Evolutionary conservation across 768 basidiomycete genomes (phyloP), one percentile per base, ranked within the genome.

Genomic region (Sistotremastrum suecicum): DNA sequence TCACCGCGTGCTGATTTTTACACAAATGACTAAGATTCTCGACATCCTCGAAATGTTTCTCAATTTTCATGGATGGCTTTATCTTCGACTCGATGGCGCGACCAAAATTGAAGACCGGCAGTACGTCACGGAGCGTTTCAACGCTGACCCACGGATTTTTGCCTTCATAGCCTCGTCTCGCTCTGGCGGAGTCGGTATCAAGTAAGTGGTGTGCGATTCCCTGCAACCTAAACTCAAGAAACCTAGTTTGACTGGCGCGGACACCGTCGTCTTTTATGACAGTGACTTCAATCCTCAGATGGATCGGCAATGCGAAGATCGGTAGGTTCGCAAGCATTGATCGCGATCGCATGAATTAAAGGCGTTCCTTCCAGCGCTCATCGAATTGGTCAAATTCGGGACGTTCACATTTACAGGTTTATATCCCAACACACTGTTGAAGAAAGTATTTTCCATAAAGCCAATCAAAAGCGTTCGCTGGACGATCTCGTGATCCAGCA

Each of bases 221-320:
- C 46, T 39, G 4, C 31, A 34, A 35, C 32, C 7, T 41, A 10
- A 10, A 54, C 59, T 3, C 39, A 43, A 42, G 44, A 56, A 39
- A 53, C 55, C 50, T 61, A 81, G 88, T 61, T 58, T 85, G 50
- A 84, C 82, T 5, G 85, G 85, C 11, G 90, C 90, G 12, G 90
- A 94, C 57, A 97, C 95, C 0, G 94, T 99, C 55, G 76, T 99
- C 45, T 92, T 99, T 61, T 98, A 94, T 57, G 94, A 97, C 58
- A 88, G 87, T 49, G 91, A 95, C 60, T 95, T 94, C 69, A 90
- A 89, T 55, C 92, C 92, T 1, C 92, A 95, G 60, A 95, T 94
- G 86, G 94, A 99, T 60, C 70, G 84, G 39, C 94, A 99, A 58
- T 97, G 95, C 54, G 88, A 92, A 63, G 94, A 97, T 62, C 72